These are phyloP conservation scores for Ustilago xerochloae DNA, from an alignment of 1,284 basidiomycete genomes.

Conservation along the genomic window DNA sequence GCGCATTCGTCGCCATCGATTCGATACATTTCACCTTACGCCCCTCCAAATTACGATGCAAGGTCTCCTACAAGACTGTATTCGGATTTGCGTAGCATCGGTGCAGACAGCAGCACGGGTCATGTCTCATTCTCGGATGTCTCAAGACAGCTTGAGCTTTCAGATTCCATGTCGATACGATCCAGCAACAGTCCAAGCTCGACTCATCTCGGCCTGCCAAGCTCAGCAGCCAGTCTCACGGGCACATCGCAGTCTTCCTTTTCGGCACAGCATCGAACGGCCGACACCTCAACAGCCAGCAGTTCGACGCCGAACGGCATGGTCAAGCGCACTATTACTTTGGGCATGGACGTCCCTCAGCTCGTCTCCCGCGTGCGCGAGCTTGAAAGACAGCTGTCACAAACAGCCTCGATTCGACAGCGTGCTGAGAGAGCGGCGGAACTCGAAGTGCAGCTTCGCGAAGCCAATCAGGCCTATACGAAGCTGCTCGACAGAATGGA, in stretches of 20 bases:
- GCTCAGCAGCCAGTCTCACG: conserved; percentile 21
- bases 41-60: conserved; percentile 16
- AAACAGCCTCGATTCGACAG: conserved; percentile 30
- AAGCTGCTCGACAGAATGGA: conserved; percentile 37
- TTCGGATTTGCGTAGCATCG: conserved; percentile 2
- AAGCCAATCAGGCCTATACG: conserved; percentile 33
- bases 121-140: conserved; percentile 7
- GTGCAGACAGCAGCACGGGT: conserved; percentile 3
- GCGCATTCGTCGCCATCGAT: conserved; percentile 35
- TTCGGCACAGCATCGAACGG: neutral
- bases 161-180: conserved; percentile 31
- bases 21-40: conserved; percentile 39
- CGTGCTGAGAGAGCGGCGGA: conserved; percentile 35
- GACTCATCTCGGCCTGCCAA: conserved; percentile 27
- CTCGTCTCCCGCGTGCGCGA: conserved; percentile 45
- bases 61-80: conserved; percentile 3
- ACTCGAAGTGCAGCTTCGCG: conserved; percentile 40
- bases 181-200: conserved; percentile 37
- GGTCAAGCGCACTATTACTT: conserved; percentile 55
- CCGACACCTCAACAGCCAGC: neutral
- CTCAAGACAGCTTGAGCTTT: conserved; percentile 3
- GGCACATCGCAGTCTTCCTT: conserved; percentile 19
- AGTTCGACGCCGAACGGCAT: neutral
- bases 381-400: conserved; percentile 45
- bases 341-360: conserved; percentile 54